Conservation (phyloP, 768 basidiomycete species). For the Hypholoma sublateritium region DNA sequence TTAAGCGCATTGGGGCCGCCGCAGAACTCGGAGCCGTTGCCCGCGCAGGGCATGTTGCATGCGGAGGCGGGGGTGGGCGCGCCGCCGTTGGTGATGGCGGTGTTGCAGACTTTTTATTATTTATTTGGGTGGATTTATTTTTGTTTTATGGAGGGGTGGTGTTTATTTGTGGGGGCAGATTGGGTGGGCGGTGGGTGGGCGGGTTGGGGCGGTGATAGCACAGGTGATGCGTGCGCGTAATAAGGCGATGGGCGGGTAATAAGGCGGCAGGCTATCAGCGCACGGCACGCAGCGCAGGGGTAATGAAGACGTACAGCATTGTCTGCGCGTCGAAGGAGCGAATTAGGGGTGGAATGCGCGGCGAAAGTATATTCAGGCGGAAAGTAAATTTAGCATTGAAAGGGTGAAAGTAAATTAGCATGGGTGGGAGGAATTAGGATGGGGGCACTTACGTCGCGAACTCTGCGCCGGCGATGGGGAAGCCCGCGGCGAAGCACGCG, state of each 20-base stretch:
- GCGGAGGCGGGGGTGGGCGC: conserved; percentile 44
- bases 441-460: conserved; percentile 32
- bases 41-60: conserved; percentile 68
- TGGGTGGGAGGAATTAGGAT: not conserved
- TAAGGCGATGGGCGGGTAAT: too few relatives aligned
- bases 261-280: too few relatives aligned
- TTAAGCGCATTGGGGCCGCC: conserved; percentile 71
- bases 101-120: conserved; percentile 55
- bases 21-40: conserved; percentile 65
- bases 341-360: not conserved
- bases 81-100: conserved; percentile 45
- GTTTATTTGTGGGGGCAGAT: too few relatives aligned
- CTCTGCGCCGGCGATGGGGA: conserved; percentile 37
- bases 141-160: too few relatives aligned
- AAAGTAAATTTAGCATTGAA: not conserved
- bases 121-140: too few relatives aligned
- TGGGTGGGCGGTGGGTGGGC: too few relatives aligned
- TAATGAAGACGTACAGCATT: conserved; percentile 59
- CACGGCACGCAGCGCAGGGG: too few relatives aligned
- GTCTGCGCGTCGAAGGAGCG: conserved; percentile 22
- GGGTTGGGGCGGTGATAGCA: too few relatives aligned
- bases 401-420: not conserved
- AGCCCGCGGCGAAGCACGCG: conserved; percentile 58
- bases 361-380: not conserved
- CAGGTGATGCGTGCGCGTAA: too few relatives aligned